phyloP scores from a whole-genome alignment of 2,329 filamentous ascomycete genomes.

The Colletotrichum paranaense region DNA sequence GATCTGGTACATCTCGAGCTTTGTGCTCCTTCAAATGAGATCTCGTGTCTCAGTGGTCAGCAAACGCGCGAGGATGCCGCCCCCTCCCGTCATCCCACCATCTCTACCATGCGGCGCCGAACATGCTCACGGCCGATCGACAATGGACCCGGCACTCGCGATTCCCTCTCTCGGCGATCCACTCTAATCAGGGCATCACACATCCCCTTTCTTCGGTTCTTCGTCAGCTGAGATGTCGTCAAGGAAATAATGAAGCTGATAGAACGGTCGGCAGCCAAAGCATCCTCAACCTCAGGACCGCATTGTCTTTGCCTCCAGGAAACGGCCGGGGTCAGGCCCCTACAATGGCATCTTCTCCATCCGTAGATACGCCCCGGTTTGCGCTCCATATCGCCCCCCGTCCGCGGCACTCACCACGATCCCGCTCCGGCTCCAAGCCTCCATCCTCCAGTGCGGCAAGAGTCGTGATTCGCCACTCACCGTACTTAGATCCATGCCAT shows the following conservation, averaged over 20 bases:
- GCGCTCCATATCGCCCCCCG: constrained; percentile 5
- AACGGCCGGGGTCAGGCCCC: background rate
- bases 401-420: constrained; percentile 9
- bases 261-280: background rate
- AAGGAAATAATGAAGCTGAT: background rate
- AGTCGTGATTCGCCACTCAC: constrained; percentile 40
- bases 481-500: constrained; percentile 15
- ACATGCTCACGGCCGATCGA: constrained; percentile 18
- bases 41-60: constrained; percentile 31
- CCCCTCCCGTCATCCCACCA: background rate
- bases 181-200: background rate
- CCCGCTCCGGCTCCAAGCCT: constrained; percentile 14
- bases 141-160: background rate
- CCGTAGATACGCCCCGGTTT: background rate
- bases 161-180: constrained; percentile 7
- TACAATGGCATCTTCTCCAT: background rate
- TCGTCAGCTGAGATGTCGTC: background rate
- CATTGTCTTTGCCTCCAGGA: background rate
- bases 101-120: constrained; percentile 1
- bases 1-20: constrained; percentile 11
- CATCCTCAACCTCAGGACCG: background rate
- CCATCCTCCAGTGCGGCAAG: constrained; percentile 3
- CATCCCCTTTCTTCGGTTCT: background rate
- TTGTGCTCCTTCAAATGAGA: constrained; percentile 18
- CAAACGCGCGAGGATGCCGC: constrained; percentile 14